Conservation (phyloP, 768 basidiomycete species). For the Lactarius pseudohatsudake region DNA sequence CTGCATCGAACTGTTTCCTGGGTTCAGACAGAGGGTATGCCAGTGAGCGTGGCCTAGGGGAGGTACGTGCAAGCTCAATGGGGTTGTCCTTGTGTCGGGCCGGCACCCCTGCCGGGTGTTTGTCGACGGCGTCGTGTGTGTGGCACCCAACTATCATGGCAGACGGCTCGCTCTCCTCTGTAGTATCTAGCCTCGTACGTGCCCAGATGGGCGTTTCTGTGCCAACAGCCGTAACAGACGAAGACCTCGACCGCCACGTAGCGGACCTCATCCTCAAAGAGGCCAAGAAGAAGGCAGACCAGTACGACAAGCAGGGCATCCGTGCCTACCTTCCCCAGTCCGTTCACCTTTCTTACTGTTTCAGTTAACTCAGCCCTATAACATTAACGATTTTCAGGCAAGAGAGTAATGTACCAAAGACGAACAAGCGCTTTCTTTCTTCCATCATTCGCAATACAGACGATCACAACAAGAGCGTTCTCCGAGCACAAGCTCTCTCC, state of each 20-base stretch:
- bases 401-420: constrained; percentile 70
- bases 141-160: constrained; percentile 36
- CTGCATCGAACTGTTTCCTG: too few relatives aligned
- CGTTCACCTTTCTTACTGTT: constrained; percentile 25
- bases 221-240: constrained; percentile 60
- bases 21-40: too few relatives aligned
- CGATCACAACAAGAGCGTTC: constrained; percentile 88
- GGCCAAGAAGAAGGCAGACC: constrained; percentile 87
- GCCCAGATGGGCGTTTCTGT: constrained; percentile 74
- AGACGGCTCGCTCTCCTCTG: constrained; percentile 70
- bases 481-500: constrained; percentile 69
- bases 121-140: not conserved
- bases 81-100: not conserved
- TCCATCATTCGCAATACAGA: constrained; percentile 92
- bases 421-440: constrained; percentile 80
- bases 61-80: not conserved
- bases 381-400: constrained; percentile 40
- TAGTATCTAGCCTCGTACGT: constrained; percentile 76
- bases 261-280: constrained; percentile 90
- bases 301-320: constrained; percentile 74
- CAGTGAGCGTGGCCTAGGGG: too few relatives aligned
- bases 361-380: not conserved
- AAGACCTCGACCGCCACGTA: constrained; percentile 88
- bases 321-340: constrained; percentile 71
- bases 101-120: not conserved